Conservation (phyloP, 2,329 filamentous ascomycete species). For the Ascochyta viciae-villosae region DNA sequence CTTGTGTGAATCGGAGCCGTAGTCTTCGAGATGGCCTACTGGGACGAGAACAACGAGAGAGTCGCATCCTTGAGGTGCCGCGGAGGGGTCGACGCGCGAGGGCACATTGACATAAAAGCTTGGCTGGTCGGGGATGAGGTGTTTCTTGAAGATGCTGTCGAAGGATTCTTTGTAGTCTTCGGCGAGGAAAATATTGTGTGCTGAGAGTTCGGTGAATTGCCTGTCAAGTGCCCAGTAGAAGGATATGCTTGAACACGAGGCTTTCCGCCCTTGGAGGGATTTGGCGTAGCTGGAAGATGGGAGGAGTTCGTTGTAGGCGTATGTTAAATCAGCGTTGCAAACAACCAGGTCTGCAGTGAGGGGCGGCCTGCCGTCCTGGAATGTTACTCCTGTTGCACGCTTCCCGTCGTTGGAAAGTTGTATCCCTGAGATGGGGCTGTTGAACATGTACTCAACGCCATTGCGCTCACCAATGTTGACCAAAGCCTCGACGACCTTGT, state of each 20-base stretch:
- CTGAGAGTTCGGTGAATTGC: slow-evolving; percentile 67
- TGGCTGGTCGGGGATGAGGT: slow-evolving; percentile 70
- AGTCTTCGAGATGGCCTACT: slow-evolving; percentile 68
- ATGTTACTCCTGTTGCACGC: slow-evolving; percentile 64
- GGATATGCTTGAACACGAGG: slow-evolving; percentile 75
- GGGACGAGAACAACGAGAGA: slow-evolving; percentile 74
- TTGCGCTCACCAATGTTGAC: slow-evolving; percentile 67
- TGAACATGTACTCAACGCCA: slow-evolving; percentile 69
- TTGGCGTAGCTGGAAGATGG: slow-evolving; percentile 57
- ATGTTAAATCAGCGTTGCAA: slow-evolving; percentile 76
- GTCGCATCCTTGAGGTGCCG: slow-evolving; percentile 71
- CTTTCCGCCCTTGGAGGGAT: slow-evolving; percentile 57
- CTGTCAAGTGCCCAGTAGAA: slow-evolving; percentile 76
- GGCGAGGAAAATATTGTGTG: slow-evolving; percentile 81
- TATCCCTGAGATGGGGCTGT: slow-evolving; percentile 64
- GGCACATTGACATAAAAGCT: slow-evolving; percentile 82
- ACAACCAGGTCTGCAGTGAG: slow-evolving; percentile 71
- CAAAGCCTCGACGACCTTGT: slow-evolving; percentile 66
- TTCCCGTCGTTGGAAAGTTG: slow-evolving; percentile 60
- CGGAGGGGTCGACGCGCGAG: slow-evolving; percentile 70
- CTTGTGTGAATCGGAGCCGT: slow-evolving; percentile 49
- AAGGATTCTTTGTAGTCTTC: slow-evolving; percentile 76
- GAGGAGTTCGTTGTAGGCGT: slow-evolving; percentile 75
- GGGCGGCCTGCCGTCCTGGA: slow-evolving; percentile 63
- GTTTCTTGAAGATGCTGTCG: slow-evolving; percentile 75